Percentiles rank a stretch among this genome's conserved stretches.
These are phyloP conservation scores for Beta corolliflora DNA, from an alignment of 179 eudicot species.

Conservation along the genomic window DNA sequence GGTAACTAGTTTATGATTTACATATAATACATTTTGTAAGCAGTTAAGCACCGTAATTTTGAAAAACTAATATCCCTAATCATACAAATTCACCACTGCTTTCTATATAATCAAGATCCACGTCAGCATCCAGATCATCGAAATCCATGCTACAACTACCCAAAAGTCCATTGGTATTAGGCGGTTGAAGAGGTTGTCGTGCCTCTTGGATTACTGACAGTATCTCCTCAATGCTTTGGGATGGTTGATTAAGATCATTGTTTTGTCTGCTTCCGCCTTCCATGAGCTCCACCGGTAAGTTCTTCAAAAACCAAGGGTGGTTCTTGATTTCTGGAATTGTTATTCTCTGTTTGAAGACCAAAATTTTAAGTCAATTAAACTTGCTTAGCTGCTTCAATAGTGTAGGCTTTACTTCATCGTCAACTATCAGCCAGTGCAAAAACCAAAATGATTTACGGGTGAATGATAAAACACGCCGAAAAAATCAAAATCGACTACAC, in stretches of 20 bases:
- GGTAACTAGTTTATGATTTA: slow-evolving; percentile 17
- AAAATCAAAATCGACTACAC: not conserved
- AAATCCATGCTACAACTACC: slow-evolving; percentile 60
- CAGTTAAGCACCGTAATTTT: not conserved
- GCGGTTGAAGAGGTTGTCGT: slow-evolving; percentile 36
- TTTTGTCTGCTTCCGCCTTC: slow-evolving; percentile 57
- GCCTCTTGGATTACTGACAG: slow-evolving; percentile 72
- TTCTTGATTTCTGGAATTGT: slow-evolving; percentile 69
- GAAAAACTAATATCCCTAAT: slow-evolving; percentile 23
- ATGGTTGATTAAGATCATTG: slow-evolving; percentile 44
- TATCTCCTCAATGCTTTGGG: slow-evolving; percentile 68
- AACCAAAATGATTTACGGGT: not conserved
- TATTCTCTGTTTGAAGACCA: slow-evolving; percentile 47
- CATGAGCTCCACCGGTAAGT: slow-evolving; percentile 58
- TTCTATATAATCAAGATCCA: slow-evolving; percentile 56
- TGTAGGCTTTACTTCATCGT: not conserved
- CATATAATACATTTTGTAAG: slow-evolving; percentile 21
- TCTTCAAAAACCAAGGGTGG: slow-evolving; percentile 73
- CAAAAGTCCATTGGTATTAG: slow-evolving; percentile 28
- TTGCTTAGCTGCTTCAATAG: not conserved
- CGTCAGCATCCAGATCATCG: slow-evolving; percentile 63
- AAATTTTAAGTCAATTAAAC: not conserved
- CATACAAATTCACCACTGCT: slow-evolving; percentile 73
- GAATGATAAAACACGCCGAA: not conserved
- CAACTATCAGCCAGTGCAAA: not conserved